These are phyloP conservation scores for Amauroascus niger DNA, from an alignment of 2,329 filamentous ascomycete species.

Conservation along the genomic window DNA sequence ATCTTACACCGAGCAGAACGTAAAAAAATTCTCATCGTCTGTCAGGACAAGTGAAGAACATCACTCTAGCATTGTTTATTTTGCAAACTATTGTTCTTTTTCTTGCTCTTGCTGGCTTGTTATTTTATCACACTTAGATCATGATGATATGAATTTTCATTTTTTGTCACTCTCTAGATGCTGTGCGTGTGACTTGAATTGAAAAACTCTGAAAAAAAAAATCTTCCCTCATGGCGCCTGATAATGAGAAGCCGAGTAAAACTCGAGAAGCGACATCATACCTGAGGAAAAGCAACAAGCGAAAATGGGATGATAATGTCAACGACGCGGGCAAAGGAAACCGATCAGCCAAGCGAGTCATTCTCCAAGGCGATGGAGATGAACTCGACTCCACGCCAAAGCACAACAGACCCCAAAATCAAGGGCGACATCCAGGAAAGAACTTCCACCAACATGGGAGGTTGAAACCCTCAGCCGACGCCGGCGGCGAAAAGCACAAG, in stretches of 20 bases:
- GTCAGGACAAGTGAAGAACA: too few relatives aligned
- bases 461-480: background rate
- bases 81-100: background rate
- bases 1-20: background rate
- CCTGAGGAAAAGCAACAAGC: slow-evolving; percentile 27
- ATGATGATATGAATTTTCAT: too few relatives aligned
- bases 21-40: background rate
- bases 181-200: background rate
- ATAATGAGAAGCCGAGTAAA: background rate
- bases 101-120: background rate
- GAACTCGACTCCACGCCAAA: background rate
- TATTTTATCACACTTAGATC: too few relatives aligned
- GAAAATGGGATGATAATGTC: slow-evolving; percentile 24
- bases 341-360: slow-evolving; percentile 10
- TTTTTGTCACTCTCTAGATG: too few relatives aligned
- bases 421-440: slow-evolving; percentile 12
- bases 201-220: background rate
- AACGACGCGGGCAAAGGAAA: slow-evolving; percentile 11
- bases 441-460: background rate
- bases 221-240: background rate
- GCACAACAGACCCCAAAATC: slow-evolving; percentile 1
- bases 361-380: slow-evolving; percentile 13
- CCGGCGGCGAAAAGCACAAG: background rate
- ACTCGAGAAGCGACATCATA: background rate
- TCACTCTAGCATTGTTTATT: too few relatives aligned